These are phyloP conservation scores for Calonectria fujianensis DNA, from an alignment of 2,329 filamentous ascomycete genomes.

Conservation along the genomic window DNA sequence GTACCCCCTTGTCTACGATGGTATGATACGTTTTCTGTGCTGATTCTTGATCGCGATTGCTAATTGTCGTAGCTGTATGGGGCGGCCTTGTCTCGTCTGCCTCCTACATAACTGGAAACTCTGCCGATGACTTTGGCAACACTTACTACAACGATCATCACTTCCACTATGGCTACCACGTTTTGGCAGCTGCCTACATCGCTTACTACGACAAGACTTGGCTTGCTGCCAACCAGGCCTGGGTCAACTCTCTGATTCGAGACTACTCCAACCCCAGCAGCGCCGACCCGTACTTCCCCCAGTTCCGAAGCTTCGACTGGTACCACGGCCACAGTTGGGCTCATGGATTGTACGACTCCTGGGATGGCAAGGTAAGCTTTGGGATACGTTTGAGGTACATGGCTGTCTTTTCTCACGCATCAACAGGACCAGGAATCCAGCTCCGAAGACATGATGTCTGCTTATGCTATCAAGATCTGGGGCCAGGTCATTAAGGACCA, in stretches of 20 bases:
- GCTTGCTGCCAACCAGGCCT: conserved; percentile 83
- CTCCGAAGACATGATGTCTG: conserved; percentile 91
- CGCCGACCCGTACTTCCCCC: conserved; percentile 85
- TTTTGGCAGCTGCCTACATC: conserved; percentile 89
- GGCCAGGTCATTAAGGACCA: conserved; percentile 84
- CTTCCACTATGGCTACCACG: conserved; percentile 91
- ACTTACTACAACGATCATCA: conserved; percentile 87
- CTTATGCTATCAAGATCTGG: conserved; percentile 96
- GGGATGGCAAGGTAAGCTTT: conserved; percentile 79
- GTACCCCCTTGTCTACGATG: conserved; percentile 78
- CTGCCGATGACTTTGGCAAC: conserved; percentile 90
- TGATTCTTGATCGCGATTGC: conserved; percentile 26
- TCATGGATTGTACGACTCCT: conserved; percentile 82
- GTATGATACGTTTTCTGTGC: background rate
- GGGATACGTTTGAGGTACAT: background rate
- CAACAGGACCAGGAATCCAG: conserved; percentile 84
- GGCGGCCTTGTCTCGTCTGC: conserved; percentile 87
- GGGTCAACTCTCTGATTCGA: conserved; percentile 88
- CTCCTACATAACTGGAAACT: conserved; percentile 81
- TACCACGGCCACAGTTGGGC: conserved; percentile 97
- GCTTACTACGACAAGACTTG: conserved; percentile 85
- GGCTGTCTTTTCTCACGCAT: conserved; percentile 2
- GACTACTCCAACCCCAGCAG: conserved; percentile 86
- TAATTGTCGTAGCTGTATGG: conserved; percentile 74
- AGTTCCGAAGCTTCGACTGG: conserved; percentile 92